A percentile compares a stretch with the other conserved stretches of the same genome.
These are phyloP conservation scores for Eucalyptus regnans DNA, from an alignment of 345 rosid species.

Conservation along the genomic window DNA sequence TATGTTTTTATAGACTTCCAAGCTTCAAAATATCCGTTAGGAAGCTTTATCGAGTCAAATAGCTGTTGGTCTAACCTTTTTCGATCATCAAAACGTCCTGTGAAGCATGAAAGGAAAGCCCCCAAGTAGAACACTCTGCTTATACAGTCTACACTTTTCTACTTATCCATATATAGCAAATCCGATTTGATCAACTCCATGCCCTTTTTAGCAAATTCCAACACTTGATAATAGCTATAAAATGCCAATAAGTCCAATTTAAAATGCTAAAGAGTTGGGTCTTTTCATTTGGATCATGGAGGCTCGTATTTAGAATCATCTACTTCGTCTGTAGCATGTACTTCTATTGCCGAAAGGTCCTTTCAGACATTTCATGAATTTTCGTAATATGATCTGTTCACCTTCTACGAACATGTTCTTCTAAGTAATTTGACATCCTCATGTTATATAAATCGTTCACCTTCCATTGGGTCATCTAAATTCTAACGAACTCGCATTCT, in stretches of 20 bases:
- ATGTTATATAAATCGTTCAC: not conserved
- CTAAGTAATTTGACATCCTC: not conserved
- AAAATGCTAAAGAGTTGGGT: not conserved
- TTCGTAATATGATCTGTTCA: not conserved
- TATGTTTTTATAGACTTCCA: not conserved
- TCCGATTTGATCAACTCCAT: not conserved
- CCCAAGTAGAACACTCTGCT: not conserved
- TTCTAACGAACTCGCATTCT: not conserved
- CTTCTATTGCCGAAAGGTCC: not conserved
- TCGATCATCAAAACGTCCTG: not conserved
- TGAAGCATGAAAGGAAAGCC: not conserved
- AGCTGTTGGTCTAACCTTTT: not conserved
- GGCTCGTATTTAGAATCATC: not conserved
- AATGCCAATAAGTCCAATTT: not conserved
- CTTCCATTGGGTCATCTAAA: not conserved
- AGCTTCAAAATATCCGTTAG: not conserved
- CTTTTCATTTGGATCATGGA: not conserved
- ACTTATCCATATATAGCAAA: not conserved
- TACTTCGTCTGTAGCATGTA: not conserved
- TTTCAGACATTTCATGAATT: not conserved
- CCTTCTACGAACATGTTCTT: not conserved
- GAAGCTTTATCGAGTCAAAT: not conserved
- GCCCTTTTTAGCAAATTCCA: not conserved
- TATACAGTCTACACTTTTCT: not conserved
- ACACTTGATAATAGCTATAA: not conserved